Conservation (phyloP, 176 grass and related monocot genomes). For the Rhynchospora breviuscula region DNA sequence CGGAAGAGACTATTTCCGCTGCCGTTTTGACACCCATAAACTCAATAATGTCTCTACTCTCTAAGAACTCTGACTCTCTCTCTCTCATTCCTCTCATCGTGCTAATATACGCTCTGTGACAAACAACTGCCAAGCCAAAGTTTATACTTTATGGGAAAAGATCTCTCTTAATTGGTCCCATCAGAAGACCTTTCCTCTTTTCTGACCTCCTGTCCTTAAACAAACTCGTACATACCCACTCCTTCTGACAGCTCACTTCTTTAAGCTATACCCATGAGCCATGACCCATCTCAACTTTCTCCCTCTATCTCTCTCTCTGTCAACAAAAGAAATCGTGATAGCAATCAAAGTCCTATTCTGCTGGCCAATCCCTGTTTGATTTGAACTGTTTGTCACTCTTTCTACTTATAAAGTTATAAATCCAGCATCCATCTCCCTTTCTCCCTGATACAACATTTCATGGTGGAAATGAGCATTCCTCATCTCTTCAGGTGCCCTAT, state of each 20-base stretch:
- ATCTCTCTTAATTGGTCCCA: constrained; percentile 14
- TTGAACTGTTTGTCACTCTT: background rate
- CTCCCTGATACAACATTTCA: constrained; percentile 25
- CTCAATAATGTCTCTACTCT: constrained; percentile 17
- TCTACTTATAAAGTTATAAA: constrained; percentile 1
- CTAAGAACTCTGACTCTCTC: constrained; percentile 14
- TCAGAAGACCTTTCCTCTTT: constrained; percentile 28
- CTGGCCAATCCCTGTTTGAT: background rate
- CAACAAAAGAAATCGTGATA: background rate
- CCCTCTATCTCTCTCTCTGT: background rate
- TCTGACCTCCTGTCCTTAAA: constrained; percentile 5
- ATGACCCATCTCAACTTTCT: background rate
- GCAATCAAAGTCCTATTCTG: background rate
- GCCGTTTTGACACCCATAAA: too few species aligned
- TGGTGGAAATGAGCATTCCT: constrained; percentile 66
- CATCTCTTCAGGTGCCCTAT: constrained; percentile 93
- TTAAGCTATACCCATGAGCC: constrained; percentile 10
- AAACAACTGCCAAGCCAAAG: background rate
- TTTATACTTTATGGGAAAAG: constrained; percentile 6
- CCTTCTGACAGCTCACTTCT: background rate
- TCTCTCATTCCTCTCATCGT: background rate
- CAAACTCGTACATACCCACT: constrained; percentile 9
- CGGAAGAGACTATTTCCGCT: too few species aligned
- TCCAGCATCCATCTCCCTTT: background rate
- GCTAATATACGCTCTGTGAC: background rate